phyloP scores from a whole-genome alignment of 2,329 filamentous ascomycete species.

The Cryphonectria parasitica region DNA sequence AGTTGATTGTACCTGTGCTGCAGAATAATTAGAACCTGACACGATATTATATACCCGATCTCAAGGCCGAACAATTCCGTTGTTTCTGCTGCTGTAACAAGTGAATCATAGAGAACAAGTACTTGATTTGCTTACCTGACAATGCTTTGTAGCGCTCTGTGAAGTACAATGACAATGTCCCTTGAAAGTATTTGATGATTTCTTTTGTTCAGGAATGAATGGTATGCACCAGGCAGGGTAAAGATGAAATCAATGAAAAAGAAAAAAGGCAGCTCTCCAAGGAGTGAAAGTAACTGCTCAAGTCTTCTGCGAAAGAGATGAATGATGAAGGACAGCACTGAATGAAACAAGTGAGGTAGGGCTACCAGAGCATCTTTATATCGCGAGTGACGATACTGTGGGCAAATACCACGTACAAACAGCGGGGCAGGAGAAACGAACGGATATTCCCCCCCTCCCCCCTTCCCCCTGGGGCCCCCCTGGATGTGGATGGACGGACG shows the following conservation, averaged over 20 bases:
- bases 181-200: constrained; percentile 31
- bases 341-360: constrained; percentile 8
- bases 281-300: constrained; percentile 42
- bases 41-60: neutral
- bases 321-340: constrained; percentile 29
- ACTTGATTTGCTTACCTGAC: constrained; percentile 16
- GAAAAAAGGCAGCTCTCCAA: constrained; percentile 42
- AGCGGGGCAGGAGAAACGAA: constrained; percentile 15
- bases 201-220: constrained; percentile 38
- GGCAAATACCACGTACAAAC: constrained; percentile 16
- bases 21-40: constrained; percentile 20
- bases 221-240: constrained; percentile 48
- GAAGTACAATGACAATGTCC: constrained; percentile 28
- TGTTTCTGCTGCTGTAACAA: neutral
- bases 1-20: constrained; percentile 13
- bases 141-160: constrained; percentile 20
- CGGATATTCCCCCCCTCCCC: neutral
- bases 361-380: constrained; percentile 31
- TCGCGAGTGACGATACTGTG: constrained; percentile 22
- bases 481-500: constrained; percentile 28
- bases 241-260: constrained; percentile 32
- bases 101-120: neutral
- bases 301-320: constrained; percentile 36
- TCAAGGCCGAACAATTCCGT: neutral
- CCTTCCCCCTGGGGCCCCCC: too few relatives aligned